Percentiles rank a stretch among this genome's conserved stretches.
Conservation (phyloP, 495 filamentous ascomycete genomes). For the Paragyromitra xinjiangensis region DNA sequence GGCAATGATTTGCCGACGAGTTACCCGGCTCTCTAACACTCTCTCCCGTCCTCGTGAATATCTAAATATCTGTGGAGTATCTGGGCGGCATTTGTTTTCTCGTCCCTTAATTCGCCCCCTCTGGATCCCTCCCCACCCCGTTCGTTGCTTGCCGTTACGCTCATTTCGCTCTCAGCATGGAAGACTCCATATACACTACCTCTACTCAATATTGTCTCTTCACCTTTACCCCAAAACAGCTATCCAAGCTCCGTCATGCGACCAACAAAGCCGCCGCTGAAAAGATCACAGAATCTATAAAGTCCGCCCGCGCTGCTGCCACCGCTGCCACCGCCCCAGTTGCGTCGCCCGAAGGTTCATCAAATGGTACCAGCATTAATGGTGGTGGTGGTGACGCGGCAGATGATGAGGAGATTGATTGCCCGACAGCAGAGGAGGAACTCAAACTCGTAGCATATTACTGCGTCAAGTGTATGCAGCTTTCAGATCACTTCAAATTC, state of each 20-base stretch:
- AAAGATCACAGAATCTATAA: conserved; percentile 72
- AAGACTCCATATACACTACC: conserved; percentile 90
- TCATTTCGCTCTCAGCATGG: conserved; percentile 58
- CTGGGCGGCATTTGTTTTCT: no score
- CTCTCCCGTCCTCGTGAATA: not conserved
- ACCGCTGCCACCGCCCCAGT: not conserved
- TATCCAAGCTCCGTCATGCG: conserved; percentile 72
- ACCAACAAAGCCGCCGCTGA: conserved; percentile 79
- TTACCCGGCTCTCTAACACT: conserved; percentile 30
- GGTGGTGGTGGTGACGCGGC: conserved; percentile 54
- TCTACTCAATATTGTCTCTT: conserved; percentile 90
- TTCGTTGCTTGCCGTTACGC: not conserved
- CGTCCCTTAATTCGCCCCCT: not conserved
- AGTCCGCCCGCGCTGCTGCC: conserved; percentile 54
- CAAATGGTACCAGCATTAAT: conserved; percentile 35
- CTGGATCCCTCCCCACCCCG: not conserved
- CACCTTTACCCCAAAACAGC: conserved; percentile 83
- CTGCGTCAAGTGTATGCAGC: conserved; percentile 74
- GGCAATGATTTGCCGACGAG: not conserved
- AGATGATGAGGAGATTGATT: conserved; percentile 69
- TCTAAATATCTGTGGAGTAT: not conserved
- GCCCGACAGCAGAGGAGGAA: conserved; percentile 72
- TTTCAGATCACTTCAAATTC: conserved; percentile 78
- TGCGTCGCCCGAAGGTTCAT: conserved; percentile 56
- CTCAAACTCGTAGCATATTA: conserved; percentile 80